Conservation (phyloP, 495 filamentous ascomycete genomes). For the Trichoderma parareesei region DNA sequence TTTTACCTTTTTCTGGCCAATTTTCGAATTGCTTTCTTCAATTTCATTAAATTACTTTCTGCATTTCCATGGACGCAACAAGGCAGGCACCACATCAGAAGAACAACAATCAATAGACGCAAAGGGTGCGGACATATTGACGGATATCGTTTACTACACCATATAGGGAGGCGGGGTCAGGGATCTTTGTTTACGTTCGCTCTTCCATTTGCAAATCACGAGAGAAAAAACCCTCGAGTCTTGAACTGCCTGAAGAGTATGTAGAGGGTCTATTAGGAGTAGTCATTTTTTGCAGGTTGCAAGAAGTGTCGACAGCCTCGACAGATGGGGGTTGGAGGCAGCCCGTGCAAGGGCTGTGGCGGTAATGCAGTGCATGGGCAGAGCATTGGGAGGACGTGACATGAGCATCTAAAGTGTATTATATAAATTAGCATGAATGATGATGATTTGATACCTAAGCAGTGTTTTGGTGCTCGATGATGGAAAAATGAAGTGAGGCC, state of each 20-base stretch:
- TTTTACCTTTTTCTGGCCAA: neutral
- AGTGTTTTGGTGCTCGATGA: neutral
- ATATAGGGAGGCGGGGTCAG: neutral
- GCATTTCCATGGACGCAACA: conserved; percentile 1
- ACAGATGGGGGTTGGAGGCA: neutral
- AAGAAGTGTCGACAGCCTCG: neutral
- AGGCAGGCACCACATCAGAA: neutral
- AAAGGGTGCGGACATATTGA: neutral
- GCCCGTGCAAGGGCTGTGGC: neutral
- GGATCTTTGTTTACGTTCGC: neutral
- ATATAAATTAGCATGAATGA: conserved; percentile 5
- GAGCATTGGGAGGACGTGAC: neutral
- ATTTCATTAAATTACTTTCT: neutral
- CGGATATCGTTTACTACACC: neutral
- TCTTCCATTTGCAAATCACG: neutral
- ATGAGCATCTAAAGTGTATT: conserved; percentile 5
- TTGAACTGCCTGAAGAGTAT: neutral
- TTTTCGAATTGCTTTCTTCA: neutral
- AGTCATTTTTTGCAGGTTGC: neutral
- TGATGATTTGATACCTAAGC: conserved; percentile 5
- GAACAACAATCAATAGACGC: conserved; percentile 1
- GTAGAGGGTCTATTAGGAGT: neutral
- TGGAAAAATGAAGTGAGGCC: neutral
- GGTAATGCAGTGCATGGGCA: neutral
- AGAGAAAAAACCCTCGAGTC: neutral